Base-by-base conservation (phyloP, 1,139 yeast species). In the Blastobotrys proliferans region DNA sequence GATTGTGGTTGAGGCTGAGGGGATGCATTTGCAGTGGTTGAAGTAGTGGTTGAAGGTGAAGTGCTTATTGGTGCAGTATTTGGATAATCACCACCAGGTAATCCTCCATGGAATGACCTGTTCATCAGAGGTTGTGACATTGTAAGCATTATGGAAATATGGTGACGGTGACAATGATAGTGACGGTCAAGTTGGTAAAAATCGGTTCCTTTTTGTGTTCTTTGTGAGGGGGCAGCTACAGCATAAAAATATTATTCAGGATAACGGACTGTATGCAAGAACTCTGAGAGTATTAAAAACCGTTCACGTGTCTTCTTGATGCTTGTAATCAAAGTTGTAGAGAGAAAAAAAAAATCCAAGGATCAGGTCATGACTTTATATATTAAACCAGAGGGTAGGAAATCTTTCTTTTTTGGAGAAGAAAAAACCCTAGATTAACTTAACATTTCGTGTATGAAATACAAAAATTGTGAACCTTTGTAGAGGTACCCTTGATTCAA, bases 51-150 rank as follows among this genome's bases (percentile, higher is more conserved):
- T 20, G 37, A 18, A 4, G 37, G 20, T 10, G 25, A 10, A 6
- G 37, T n/a, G 11, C 19, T 13, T 20, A 13, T 20, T 28, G 43
- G 13, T 13, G 19, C 13, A 20, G 38, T 28, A 27, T 26, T 36
- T 4, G 16, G 9, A 19, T 11, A 8, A 22, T 8, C 11, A 22
- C 26, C 11, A 22, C 10, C 33, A n/a, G 38, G 38, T n/a, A 16
- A 10, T 10, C 21, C 30, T 14, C 32, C 18, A 13, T 14, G 39
- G 20, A 35, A 27, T 11, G 43, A 29, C 24, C 38, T n/a, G n/a
- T n/a, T 39, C 22, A 29, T 27, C 25, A 22, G 19, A 16, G 43
- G 43, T 27, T 40, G 44, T 13, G 44, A 36, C 44, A 41, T 41
- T 19, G 44, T 28, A 13, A 41, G 40, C 44, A 41, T 41, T n/a